Base-by-base conservation (phyloP, 208 protist species). In the Herpetomonas tarakana region DNA sequence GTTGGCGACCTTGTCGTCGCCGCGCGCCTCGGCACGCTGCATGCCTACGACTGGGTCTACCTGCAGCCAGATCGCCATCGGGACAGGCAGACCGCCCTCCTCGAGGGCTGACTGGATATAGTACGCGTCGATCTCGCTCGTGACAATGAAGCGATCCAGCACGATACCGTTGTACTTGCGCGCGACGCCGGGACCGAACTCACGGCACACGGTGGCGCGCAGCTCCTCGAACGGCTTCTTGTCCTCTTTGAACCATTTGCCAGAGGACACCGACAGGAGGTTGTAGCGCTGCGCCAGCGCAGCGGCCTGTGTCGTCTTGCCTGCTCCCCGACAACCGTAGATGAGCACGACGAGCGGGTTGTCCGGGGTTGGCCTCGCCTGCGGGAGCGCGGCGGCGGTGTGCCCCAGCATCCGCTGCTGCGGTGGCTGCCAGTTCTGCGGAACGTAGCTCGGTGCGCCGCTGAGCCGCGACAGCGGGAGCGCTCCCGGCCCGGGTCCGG, bases 111-210 rank as follows among this genome's bases (percentile, higher is more conserved):
- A 71, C 63, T 93, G 79, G 2, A 96, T 61, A 59, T 93, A 96
- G 59, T 92, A 96, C 16, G 80, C 82, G 59, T 96, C 89, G 62
- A 81, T 79, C 49, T 88, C 81, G 38, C 81, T 86, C 26, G 70
- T 81, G 0, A 68, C 80, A 68, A 95, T 75, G 67, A 93, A 96
- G 44, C 86, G 86, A 64, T 96, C 89, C 4, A 96, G 72, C 22
- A 92, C 83, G 24, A 93, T 47, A 50, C 89, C 89, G 62, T 83
- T 81, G 71, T 88, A 93, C 24, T 58, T 30, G 14, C 70, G 68
- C 41, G 71, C 68, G 21, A 56, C 60, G 18, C 78, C 64, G 4
- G 74, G 63, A 22, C 82, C 77, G 65, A 96, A 93, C 49, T 92
- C 56, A 25, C 85, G 72, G 55, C 68, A 52, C 30, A 93, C 67